Base-by-base conservation (phyloP, 2,329 filamentous ascomycete species). In the Penicillium sclerotiorum region DNA sequence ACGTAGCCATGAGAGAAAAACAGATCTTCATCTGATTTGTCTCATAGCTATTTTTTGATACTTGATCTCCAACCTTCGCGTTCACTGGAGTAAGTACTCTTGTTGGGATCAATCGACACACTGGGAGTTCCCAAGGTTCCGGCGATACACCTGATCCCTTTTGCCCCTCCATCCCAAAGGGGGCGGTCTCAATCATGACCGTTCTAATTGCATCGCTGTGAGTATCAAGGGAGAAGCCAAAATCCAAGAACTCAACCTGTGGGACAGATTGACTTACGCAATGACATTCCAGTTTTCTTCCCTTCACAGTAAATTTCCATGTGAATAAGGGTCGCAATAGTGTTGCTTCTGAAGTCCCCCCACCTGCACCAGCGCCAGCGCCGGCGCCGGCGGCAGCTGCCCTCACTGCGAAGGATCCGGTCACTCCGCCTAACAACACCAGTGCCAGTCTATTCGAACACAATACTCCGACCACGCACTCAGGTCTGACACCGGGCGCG, bases 261-360 rank as follows among this genome's bases (percentile, higher is more conserved):
- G 15, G 22, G 15, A 11, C 23, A 37, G 6, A 17, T 17, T 33
- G 18, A 21, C 55, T 56, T 45, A 61, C 33, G n/a, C 23, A 18
- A 35, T 20, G 12, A 15, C 37, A 1, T 2, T 22, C 3, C 43
- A 96, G 92, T 49, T 96, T 96, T 68, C 82, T 96, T 28, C 93
- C 93, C 27, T 92, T 95, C 70, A 97, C 93, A 33, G 80, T 96
- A 64, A 86, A 95, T 71, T 97, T 97, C 71, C 86, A 86, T 60
- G 79, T 89, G 49, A 82, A 71, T 38, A 62, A 65, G 17, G 54
- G 59, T 21, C 61, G 62, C 45, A 52, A 63, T 53, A 49, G 79
- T 77, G 79, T 77, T 32, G 25, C 75, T 77, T 44, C 73, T 71
- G 50, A 74, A 66, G 55, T 66, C 65, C 52, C 68, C 62, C 57